Base-by-base conservation (phyloP, 345 rosid species). In the Ceriops decandra region DNA sequence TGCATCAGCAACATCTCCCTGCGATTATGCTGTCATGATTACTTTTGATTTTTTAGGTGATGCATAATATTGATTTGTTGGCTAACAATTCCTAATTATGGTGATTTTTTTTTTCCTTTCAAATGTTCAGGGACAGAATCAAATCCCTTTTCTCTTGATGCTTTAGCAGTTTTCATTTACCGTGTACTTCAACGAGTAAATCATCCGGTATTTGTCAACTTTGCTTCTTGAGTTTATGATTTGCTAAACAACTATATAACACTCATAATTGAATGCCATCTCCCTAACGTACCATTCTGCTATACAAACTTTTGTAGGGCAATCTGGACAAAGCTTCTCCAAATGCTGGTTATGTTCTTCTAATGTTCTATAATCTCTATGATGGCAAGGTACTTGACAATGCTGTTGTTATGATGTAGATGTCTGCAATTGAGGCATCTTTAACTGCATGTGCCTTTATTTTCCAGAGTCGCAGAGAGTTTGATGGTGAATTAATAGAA, bases 351-450 rank as follows among this genome's bases (percentile, higher is more conserved):
- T 88, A 85, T 81, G 99, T 95, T 75, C 87, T 95, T 70, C 82
- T 91, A 60, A 88, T 95, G 97, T 95, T 95, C 77, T 88, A 91
- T 81, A 91, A 91, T 78, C 96, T 95, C 68, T 91, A 91, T 68
- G 97, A 95, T 77, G 96, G 96, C 71, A 95, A 95, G 95, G 99
- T 86, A 88, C 47, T 72, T 49, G 68, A 75, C 21, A 19, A 35
- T 70, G 47, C 60, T 63, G 20, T 49, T 59, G 27, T 49, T 47
- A 17, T 70, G 46, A 33, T 67, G 24, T 36, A 5, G 64, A 62
- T 69, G 26, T 64, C 56, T 63, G 15, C 19, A 56, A 24, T 58
- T 36, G 8, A 58, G 61, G 38, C 62, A 56, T 71, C 58, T 31
- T 52, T 16, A 19, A 16, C 26, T 13, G 5, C 6, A 15, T 26